phyloP scores from a whole-genome alignment of 2,329 filamentous ascomycete genomes.

The Beauveria pseudobassiana region DNA sequence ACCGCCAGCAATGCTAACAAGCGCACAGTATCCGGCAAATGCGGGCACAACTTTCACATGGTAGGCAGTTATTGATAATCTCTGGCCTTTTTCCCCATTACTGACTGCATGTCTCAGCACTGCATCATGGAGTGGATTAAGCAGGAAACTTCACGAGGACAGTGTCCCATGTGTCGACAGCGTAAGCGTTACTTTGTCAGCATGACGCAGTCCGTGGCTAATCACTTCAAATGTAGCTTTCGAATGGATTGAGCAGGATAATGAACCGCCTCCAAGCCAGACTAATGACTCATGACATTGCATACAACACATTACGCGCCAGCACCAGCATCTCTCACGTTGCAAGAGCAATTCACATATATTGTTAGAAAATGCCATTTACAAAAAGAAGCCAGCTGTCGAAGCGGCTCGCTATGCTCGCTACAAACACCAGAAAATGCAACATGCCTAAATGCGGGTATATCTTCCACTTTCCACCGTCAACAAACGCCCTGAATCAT shows the following conservation, averaged over 20 bases:
- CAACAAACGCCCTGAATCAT: neutral
- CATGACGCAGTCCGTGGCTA: neutral
- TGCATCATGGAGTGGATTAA: conserved; percentile 96
- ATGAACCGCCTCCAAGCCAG: conserved; percentile 23
- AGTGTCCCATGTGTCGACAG: conserved; percentile 97
- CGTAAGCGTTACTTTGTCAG: conserved; percentile 47
- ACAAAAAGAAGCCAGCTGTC: conserved; percentile 1
- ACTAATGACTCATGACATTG: conserved; percentile 15
- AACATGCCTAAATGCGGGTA: conserved; percentile 10
- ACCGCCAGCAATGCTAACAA: conserved; percentile 7
- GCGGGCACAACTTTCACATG: conserved; percentile 97
- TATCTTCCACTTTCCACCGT: conserved; percentile 2
- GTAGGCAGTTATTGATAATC: conserved; percentile 37
- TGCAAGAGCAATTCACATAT: neutral
- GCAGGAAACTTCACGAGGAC: conserved; percentile 84
- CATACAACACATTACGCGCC: neutral
- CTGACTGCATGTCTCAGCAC: conserved; percentile 50
- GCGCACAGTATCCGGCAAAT: conserved; percentile 78
- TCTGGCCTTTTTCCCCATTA: neutral
- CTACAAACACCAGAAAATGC: conserved; percentile 6
- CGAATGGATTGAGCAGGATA: conserved; percentile 32
- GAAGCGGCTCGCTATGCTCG: conserved; percentile 4
- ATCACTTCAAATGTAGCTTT: conserved; percentile 24
- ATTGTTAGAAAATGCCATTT: neutral
- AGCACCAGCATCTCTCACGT: neutral